Conservation (phyloP, 148 eudicot genomes). For the Fallopia convolvulus region DNA sequence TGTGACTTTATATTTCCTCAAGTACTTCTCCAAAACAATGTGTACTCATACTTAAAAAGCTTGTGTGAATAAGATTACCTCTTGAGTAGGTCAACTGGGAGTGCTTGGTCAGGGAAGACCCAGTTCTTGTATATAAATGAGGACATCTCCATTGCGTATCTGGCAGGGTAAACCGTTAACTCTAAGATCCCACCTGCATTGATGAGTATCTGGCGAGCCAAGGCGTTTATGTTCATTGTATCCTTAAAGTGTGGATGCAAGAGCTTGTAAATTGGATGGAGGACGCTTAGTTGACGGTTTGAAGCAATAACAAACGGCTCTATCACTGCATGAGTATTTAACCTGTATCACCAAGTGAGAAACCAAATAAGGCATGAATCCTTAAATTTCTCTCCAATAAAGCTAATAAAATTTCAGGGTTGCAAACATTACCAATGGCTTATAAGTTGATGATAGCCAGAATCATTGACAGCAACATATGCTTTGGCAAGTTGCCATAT, state of each 20-base stretch:
- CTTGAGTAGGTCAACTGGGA: conserved; percentile 63
- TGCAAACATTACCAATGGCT: conserved; percentile 60
- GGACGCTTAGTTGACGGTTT: conserved; percentile 57
- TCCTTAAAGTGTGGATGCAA: conserved; percentile 76
- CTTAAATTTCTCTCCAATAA: neutral
- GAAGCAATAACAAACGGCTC: conserved; percentile 71
- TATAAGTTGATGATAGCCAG: conserved; percentile 85
- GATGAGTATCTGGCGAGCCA: conserved; percentile 70
- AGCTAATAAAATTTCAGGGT: neutral
- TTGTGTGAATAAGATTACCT: conserved; percentile 26
- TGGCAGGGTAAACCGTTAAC: conserved; percentile 61
- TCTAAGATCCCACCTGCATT: conserved; percentile 73
- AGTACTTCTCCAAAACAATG: too few relatives aligned
- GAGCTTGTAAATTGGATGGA: conserved; percentile 79
- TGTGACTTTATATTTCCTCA: too few relatives aligned
- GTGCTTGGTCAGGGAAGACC: conserved; percentile 65
- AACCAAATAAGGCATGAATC: neutral
- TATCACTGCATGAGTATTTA: conserved; percentile 67
- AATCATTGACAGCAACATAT: conserved; percentile 79
- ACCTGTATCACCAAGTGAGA: conserved; percentile 30
- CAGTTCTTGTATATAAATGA: conserved; percentile 51
- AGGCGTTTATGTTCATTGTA: conserved; percentile 63
- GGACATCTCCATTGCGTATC: conserved; percentile 70
- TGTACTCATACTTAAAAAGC: neutral
- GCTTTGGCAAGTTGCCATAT: conserved; percentile 94